Conservation (phyloP, 2,329 filamentous ascomycete species). For the Zymoseptoria passerinii region DNA sequence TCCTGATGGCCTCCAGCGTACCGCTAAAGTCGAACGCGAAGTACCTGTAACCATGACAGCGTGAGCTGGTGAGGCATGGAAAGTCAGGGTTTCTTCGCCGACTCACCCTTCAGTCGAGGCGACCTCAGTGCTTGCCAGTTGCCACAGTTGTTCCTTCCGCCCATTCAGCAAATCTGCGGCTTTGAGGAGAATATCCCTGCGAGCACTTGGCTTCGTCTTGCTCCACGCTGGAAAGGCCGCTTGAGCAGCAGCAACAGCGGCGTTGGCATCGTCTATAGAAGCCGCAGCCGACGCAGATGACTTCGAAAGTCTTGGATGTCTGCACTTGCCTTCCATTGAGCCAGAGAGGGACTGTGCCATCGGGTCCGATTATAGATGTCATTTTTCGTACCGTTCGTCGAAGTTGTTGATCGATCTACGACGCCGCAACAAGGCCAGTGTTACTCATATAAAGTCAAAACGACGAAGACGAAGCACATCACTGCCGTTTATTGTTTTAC, state of each 20-base stretch:
- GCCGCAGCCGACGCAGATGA: constrained; percentile 51
- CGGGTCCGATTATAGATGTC: constrained; percentile 1
- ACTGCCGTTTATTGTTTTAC: background rate
- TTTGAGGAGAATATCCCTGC: constrained; percentile 61
- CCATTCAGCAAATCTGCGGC: constrained; percentile 55
- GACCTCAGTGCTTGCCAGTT: constrained; percentile 52
- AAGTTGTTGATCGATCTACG: too few relatives aligned
- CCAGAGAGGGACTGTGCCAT: constrained; percentile 32
- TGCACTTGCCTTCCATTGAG: constrained; percentile 40
- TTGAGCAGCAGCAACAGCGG: constrained; percentile 54
- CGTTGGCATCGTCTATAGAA: constrained; percentile 46
- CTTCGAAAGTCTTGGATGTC: constrained; percentile 42
- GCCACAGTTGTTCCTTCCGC: constrained; percentile 52
- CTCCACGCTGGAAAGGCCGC: constrained; percentile 63
- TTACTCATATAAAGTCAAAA: background rate
- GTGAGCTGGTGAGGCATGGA: background rate
- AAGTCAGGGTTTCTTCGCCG: constrained; percentile 41
- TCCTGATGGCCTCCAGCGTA: constrained; percentile 38
- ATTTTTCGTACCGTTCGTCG: too few relatives aligned
- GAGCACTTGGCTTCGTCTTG: constrained; percentile 49
- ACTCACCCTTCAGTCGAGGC: constrained; percentile 36
- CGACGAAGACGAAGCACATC: background rate
- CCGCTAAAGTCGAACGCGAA: constrained; percentile 33
- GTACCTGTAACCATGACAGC: background rate
- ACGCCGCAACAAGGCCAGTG: background rate